A percentile compares a stretch with the other conserved stretches of the same genome.
Evolutionary conservation across 352 stramenopile genomes (phyloP).

Genomic region (Phytopythium aichiense): DNA sequence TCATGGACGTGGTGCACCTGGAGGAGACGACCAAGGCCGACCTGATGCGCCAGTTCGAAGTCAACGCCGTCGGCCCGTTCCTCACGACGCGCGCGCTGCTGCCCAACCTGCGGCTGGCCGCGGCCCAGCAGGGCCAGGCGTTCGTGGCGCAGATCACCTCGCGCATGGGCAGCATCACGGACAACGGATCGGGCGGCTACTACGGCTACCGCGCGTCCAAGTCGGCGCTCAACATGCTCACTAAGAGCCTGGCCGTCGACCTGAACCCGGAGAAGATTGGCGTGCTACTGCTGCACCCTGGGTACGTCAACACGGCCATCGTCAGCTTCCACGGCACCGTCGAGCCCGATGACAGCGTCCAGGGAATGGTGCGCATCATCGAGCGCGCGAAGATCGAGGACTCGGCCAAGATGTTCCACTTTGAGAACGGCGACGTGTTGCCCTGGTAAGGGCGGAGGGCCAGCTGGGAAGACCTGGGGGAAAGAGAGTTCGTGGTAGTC

Average conservation of each 20-base stretch:
- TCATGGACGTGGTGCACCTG: constrained; percentile 24
- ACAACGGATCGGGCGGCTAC: constrained; percentile 48
- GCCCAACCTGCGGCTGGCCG: constrained; percentile 44
- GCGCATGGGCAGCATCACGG: constrained; percentile 53
- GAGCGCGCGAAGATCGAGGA: constrained; percentile 46
- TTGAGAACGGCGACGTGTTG: constrained; percentile 39
- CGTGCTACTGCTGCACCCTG: constrained; percentile 53
- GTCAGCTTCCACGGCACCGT: constrained; percentile 40
- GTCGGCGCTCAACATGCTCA: constrained; percentile 75
- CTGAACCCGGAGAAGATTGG: constrained; percentile 51
- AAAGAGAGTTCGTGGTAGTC: no score
- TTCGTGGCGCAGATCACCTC: constrained; percentile 62
- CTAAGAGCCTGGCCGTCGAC: constrained; percentile 48
- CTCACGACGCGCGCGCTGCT: constrained; percentile 55
- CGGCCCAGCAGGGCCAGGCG: constrained; percentile 22
- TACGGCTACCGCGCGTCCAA: constrained; percentile 84
- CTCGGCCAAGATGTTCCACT: constrained; percentile 48
- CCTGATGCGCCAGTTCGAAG: constrained; percentile 63
- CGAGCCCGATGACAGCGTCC: constrained; percentile 39
- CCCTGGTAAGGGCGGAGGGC: constrained; percentile 45
- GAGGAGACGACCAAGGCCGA: constrained; percentile 42
- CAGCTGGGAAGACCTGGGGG: not conserved
- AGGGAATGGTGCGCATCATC: constrained; percentile 47
- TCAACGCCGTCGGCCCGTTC: constrained; percentile 70
- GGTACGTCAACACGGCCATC: constrained; percentile 63